phyloP scores from a whole-genome alignment of 768 basidiomycete species.

The Mrakia gelida region DNA sequence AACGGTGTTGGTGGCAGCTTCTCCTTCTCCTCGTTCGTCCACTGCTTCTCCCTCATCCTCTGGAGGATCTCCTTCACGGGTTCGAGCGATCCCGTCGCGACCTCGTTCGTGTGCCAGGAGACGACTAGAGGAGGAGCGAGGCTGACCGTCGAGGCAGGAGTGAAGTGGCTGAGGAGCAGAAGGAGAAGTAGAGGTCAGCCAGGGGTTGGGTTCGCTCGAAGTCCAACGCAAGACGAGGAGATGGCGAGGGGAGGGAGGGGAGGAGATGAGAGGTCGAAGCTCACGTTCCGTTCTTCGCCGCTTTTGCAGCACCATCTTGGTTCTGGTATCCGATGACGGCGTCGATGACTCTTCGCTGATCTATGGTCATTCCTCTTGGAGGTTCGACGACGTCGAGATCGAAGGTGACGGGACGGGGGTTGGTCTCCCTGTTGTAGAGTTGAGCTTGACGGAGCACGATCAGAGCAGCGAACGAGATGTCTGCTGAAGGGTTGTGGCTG shows the following conservation, averaged over 20 bases:
- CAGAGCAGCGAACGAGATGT: slow-evolving; percentile 22
- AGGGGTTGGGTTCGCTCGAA: neutral
- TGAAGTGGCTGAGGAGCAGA: neutral
- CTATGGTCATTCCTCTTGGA: slow-evolving; percentile 25
- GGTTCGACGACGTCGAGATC: slow-evolving; percentile 29
- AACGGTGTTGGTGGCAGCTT: neutral
- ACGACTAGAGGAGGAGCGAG: slow-evolving; percentile 25
- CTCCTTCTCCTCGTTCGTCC: neutral
- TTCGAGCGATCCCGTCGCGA: slow-evolving; percentile 26
- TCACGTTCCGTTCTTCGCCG: slow-evolving; percentile 3
- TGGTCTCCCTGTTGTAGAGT: slow-evolving; percentile 22
- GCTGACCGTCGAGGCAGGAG: neutral
- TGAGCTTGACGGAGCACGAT: slow-evolving; percentile 16
- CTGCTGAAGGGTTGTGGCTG: slow-evolving; percentile 27
- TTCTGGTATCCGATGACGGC: slow-evolving; percentile 16
- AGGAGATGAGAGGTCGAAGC: neutral
- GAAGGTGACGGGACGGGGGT: slow-evolving; percentile 24
- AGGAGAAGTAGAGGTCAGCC: neutral
- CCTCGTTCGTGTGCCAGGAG: slow-evolving; percentile 28
- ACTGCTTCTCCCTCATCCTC: slow-evolving; percentile 21
- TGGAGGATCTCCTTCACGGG: slow-evolving; percentile 19
- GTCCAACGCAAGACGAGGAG: neutral
- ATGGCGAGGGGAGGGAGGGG: neutral
- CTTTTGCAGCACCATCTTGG: neutral
- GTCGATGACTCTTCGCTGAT: slow-evolving; percentile 20